Base-by-base conservation (phyloP, 2,329 filamentous ascomycete species). In the Botrytis hyacinthi region DNA sequence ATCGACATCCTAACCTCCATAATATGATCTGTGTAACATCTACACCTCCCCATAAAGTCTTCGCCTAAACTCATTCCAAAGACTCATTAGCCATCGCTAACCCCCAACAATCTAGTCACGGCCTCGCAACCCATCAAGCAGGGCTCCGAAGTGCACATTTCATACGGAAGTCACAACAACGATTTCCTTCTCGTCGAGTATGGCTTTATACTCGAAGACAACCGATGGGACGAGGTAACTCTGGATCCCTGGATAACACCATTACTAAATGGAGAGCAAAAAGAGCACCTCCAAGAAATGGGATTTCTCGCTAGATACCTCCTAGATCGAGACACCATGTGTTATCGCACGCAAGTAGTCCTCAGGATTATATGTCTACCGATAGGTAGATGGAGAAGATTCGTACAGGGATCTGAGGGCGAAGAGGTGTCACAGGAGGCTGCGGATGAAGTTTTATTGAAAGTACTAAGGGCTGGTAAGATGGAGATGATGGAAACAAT, bases 181-280 rank as follows among this genome's bases (percentile, higher is more conserved):
- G 92, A 94, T 79, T 92, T 92, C 76, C 82, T 94, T 29, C 85
- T 94, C 3, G 86, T 88, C 0, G 92, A 94, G 81, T 95, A 83
- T 74, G 82, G 82, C 0, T 83, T 83, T 62, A 78, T 82, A 22
- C 74, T 83, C 16, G 72, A 76, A 2, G 72, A 72, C 7, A 81
- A 81, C 68, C 69, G 70, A 32, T 80, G 76, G 76, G 81, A 82
- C 70, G 76, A 80, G 68, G 70, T 81, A 18, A 63, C 69, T 42
- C 75, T 82, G 1, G 80, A 82, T 74, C 59, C 72, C 9, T 74
- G 77, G 22, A 76, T 82, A 29, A 66, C 79, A 5, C 76, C 78
- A 0, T 65, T 77, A 1, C 74, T 82, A 12, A 76, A 70, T 48
- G 60, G 68, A 4, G 63, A 70, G 2, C 83, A 86, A 76, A 83